phyloP scores from a whole-genome alignment of 2,329 filamentous ascomycete species.

The Fusarium sp. region DNA sequence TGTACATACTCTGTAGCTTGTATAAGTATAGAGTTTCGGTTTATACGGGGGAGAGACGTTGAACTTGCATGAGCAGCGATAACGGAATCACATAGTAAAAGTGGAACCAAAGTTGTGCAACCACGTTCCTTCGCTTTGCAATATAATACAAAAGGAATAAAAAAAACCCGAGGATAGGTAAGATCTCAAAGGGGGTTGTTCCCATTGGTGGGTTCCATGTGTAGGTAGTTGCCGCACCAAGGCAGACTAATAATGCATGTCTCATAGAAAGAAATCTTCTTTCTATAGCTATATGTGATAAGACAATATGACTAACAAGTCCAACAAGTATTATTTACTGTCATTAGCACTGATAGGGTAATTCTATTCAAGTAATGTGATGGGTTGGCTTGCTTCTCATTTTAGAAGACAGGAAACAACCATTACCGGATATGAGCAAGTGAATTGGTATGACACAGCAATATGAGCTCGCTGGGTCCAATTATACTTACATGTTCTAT shows the following conservation, averaged over 20 bases:
- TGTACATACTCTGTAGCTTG: neutral
- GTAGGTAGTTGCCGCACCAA: neutral
- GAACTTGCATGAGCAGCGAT: neutral
- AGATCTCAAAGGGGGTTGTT: neutral
- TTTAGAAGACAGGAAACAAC: neutral
- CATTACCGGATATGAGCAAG: neutral
- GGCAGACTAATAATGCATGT: neutral
- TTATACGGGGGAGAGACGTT: neutral
- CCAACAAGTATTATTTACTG: neutral
- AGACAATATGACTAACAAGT: neutral
- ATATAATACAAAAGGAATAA: neutral
- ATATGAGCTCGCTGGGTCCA: neutral
- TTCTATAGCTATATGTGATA: neutral
- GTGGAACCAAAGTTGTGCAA: neutral
- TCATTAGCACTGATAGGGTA: neutral
- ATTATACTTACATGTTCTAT: neutral
- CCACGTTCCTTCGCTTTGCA: neutral
- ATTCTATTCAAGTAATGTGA: neutral
- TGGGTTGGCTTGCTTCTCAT: neutral
- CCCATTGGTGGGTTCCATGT: neutral
- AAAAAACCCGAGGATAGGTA: neutral
- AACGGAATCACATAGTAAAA: neutral
- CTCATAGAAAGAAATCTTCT: neutral
- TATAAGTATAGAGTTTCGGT: neutral
- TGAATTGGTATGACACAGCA: neutral